Evolutionary conservation across 495 filamentous ascomycete genomes (phyloP).

Genomic region (Penicillium subrubescens): DNA sequence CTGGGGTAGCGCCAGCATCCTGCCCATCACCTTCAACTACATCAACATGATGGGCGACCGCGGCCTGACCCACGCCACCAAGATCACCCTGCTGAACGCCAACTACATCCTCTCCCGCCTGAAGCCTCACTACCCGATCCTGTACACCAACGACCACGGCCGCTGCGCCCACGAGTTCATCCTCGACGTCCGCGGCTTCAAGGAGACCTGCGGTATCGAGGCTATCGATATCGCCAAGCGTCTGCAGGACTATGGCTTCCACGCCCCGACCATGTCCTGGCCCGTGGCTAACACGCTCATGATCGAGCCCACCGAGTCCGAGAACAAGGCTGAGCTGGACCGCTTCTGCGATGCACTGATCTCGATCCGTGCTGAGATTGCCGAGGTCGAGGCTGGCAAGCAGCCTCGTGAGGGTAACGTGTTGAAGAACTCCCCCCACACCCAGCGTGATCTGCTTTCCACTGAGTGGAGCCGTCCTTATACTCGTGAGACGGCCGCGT

Average conservation of each 20-base stretch:
- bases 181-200: slow-evolving; percentile 85
- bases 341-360: slow-evolving; percentile 93
- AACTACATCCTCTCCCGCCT: slow-evolving; percentile 96
- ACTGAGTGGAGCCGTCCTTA: slow-evolving; percentile 78
- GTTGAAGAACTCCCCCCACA: slow-evolving; percentile 89
- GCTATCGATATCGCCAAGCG: slow-evolving; percentile 98
- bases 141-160: slow-evolving; percentile 86
- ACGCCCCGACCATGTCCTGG: slow-evolving; percentile 98
- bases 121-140: slow-evolving; percentile 83
- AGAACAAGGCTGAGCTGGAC: slow-evolving; percentile 91
- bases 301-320: slow-evolving; percentile 97
- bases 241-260: slow-evolving; percentile 97
- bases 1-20: slow-evolving; percentile 89
- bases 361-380: slow-evolving; percentile 84
- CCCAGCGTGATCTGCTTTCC: slow-evolving; percentile 74
- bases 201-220: slow-evolving; percentile 82
- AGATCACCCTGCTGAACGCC: slow-evolving; percentile 92
- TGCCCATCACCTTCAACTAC: slow-evolving; percentile 97
- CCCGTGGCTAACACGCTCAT: slow-evolving; percentile 95
- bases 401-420: slow-evolving; percentile 83
- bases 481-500: slow-evolving; percentile 80
- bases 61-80: slow-evolving; percentile 91
- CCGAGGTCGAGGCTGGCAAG: slow-evolving; percentile 78
- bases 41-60: slow-evolving; percentile 94
- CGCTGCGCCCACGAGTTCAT: slow-evolving; percentile 99